These are phyloP conservation scores for Xerocomus potaroensis DNA, from an alignment of 768 basidiomycete genomes.

Conservation along the genomic window DNA sequence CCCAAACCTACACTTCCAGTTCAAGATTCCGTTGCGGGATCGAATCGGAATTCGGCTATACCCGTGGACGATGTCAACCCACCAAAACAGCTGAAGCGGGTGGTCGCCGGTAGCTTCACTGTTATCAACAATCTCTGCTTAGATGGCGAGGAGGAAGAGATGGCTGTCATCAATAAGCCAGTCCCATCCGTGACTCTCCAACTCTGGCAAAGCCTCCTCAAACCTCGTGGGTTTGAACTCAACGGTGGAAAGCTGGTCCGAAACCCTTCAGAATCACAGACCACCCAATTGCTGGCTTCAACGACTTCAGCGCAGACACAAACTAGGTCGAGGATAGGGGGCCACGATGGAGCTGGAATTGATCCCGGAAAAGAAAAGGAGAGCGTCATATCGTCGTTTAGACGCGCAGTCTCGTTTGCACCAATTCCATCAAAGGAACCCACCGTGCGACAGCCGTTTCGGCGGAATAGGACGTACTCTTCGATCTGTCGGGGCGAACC, in stretches of 20 bases:
- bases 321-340: background rate
- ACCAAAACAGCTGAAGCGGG: constrained; percentile 16
- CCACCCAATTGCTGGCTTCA: constrained; percentile 16
- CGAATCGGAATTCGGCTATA: constrained; percentile 12
- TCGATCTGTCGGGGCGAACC: constrained; percentile 13
- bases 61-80: constrained; percentile 12
- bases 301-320: constrained; percentile 13
- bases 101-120: constrained; percentile 12
- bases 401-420: constrained; percentile 63
- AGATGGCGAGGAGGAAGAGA: constrained; percentile 47
- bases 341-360: background rate
- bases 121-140: constrained; percentile 18
- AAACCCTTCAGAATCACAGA: constrained; percentile 50
- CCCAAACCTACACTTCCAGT: constrained; percentile 7
- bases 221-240: constrained; percentile 63
- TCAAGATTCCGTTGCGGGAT: constrained; percentile 13
- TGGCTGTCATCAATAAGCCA: constrained; percentile 53
- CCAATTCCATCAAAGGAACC: constrained; percentile 29
- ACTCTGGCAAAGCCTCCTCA: constrained; percentile 68
- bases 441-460: constrained; percentile 41
- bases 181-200: constrained; percentile 58
- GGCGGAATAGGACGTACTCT: constrained; percentile 34
- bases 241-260: constrained; percentile 53
- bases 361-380: constrained; percentile 21
- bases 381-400: constrained; percentile 54